Conservation (phyloP, 2,329 filamentous ascomycete genomes). For the Balansia obtecta region DNA sequence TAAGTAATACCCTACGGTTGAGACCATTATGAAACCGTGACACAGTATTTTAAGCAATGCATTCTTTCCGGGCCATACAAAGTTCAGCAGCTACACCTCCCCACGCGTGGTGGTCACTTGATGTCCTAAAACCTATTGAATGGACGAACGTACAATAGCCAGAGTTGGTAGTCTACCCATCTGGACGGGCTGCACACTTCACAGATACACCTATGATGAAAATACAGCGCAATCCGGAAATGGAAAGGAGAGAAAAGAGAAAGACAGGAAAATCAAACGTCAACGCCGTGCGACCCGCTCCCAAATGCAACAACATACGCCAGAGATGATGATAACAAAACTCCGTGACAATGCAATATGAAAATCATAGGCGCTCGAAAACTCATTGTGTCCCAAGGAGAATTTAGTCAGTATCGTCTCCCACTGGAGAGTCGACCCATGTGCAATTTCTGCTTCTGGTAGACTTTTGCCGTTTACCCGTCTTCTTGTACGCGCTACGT, state of each 20-base stretch:
- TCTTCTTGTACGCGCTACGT: conserved; percentile 17
- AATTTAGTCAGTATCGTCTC: conserved; percentile 23
- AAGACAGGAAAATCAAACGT: conserved; percentile 3
- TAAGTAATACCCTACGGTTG: too few species aligned
- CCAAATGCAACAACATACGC: conserved; percentile 8
- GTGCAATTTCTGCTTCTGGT: conserved; percentile 14
- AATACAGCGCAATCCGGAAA: conserved; percentile 1
- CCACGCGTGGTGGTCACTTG: too few species aligned
- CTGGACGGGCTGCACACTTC: neutral
- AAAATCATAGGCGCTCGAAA: neutral
- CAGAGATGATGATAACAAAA: conserved; percentile 4
- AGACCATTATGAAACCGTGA: too few species aligned
- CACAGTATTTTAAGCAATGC: too few species aligned
- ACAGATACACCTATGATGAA: neutral
- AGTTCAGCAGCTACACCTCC: too few species aligned
- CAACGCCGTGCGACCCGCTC: conserved; percentile 5
- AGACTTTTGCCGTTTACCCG: conserved; percentile 18
- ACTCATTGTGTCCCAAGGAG: neutral
- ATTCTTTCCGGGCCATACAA: too few species aligned
- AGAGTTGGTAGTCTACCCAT: too few species aligned
- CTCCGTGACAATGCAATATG: conserved; percentile 1
- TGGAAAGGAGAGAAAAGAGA: neutral
- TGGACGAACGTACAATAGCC: too few species aligned
- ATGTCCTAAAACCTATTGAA: too few species aligned
- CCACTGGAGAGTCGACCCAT: conserved; percentile 23